phyloP scores from a whole-genome alignment of 352 stramenopile genomes.

The Stramenopiles sp. region DNA sequence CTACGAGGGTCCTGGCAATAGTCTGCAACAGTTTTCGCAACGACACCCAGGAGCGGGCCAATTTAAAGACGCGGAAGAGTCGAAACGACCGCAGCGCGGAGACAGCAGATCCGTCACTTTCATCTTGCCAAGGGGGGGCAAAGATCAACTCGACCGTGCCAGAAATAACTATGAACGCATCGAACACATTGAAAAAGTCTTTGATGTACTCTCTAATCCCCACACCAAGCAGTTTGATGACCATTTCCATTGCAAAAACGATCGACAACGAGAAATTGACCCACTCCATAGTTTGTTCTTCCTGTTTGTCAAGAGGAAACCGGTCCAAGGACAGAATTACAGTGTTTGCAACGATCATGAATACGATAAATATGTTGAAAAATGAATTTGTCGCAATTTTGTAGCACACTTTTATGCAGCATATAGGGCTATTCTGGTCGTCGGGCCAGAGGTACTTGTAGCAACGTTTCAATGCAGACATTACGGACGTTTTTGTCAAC shows the following conservation, averaged over 20 bases:
- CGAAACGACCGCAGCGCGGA: conserved; percentile 65
- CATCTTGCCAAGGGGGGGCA: conserved; percentile 8
- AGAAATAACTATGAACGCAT: conserved; percentile 55
- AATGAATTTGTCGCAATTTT: not conserved
- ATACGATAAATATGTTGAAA: conserved; percentile 5
- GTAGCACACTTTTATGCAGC: conserved; percentile 15
- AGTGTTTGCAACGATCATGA: too few species aligned
- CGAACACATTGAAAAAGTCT: conserved; percentile 56
- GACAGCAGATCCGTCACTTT: conserved; percentile 26
- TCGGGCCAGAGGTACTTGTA: conserved; percentile 14
- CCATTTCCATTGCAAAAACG: conserved; percentile 45
- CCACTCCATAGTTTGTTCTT: too few species aligned
- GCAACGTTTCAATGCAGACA: not conserved
- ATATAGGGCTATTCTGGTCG: too few species aligned
- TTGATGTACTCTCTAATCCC: conserved; percentile 39
- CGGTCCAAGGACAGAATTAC: too few species aligned
- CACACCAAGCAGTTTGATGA: conserved; percentile 57
- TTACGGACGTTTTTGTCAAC: not conserved
- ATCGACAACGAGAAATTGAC: conserved; percentile 50
- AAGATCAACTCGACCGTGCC: conserved; percentile 37
- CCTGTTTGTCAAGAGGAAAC: too few species aligned
- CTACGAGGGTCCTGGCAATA: conserved; percentile 63
- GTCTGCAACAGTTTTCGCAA: conserved; percentile 68
- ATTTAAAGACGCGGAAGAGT: conserved; percentile 76
- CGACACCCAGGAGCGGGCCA: conserved; percentile 68